These are phyloP conservation scores for Phytophthora podocarpi DNA, from an alignment of 352 stramenopile genomes.

Conservation along the genomic window DNA sequence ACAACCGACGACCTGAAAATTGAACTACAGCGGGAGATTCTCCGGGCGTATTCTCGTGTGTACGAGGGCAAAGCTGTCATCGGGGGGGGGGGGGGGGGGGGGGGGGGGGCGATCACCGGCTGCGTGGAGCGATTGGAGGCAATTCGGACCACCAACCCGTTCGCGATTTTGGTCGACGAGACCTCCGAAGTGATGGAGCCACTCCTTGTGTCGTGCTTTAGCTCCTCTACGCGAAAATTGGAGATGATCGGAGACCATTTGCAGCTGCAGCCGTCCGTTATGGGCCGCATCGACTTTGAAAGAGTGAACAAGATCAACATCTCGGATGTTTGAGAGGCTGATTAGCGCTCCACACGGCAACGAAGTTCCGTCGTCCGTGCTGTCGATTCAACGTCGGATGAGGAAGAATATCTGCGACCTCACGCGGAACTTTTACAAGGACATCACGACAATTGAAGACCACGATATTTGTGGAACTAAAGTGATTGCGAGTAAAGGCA, in stretches of 20 bases:
- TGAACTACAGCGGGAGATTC: conserved; percentile 62
- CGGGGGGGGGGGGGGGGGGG: too few species aligned
- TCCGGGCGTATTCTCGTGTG: conserved; percentile 65
- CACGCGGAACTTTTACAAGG: conserved; percentile 80
- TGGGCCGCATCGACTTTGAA: conserved; percentile 87
- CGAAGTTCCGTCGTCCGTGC: conserved; percentile 72
- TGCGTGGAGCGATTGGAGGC: conserved; percentile 84
- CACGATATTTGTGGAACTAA: conserved; percentile 67
- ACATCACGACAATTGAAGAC: conserved; percentile 86
- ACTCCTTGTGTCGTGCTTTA: conserved; percentile 85
- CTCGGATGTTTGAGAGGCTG: conserved; percentile 90
- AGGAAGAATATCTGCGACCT: conserved; percentile 88
- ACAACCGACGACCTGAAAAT: conserved; percentile 51
- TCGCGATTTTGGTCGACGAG: conserved; percentile 89
- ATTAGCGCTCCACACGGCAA: conserved; percentile 70
- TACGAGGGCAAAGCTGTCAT: conserved; percentile 89
- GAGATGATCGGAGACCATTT: conserved; percentile 92
- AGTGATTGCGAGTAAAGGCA: conserved; percentile 38
- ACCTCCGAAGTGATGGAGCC: conserved; percentile 89
- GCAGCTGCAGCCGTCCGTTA: conserved; percentile 85
- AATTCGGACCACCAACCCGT: conserved; percentile 84
- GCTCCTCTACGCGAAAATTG: conserved; percentile 82
- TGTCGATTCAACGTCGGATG: conserved; percentile 90
- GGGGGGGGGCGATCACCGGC: conserved; percentile 89
- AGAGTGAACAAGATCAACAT: conserved; percentile 88